These are phyloP conservation scores for Cyclotella kingstonii DNA, from an alignment of 108 stramenopile species.

Conservation along the genomic window DNA sequence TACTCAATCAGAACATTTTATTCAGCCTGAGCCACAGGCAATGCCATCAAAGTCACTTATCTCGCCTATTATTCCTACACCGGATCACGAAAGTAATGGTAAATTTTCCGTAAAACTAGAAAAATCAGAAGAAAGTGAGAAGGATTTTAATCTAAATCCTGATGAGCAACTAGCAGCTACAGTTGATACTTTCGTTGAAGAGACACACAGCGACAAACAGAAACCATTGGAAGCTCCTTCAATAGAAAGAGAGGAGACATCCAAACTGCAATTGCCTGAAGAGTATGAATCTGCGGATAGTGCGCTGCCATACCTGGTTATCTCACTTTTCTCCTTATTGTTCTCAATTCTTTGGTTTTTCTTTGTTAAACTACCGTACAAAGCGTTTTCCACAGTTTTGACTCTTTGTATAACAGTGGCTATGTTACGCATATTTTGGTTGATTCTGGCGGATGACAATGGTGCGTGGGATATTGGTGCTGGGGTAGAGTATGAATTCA, in stretches of 20 bases:
- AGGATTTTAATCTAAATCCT: no score
- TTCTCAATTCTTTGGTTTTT: conserved; percentile 52
- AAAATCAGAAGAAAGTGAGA: no score
- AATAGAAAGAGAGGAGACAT: conserved; percentile 9
- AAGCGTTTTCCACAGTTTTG: conserved; percentile 24
- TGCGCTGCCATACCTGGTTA: conserved; percentile 53
- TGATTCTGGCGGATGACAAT: conserved; percentile 51
- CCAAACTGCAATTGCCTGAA: conserved; percentile 22
- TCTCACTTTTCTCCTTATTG: conserved; percentile 47
- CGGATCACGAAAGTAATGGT: no score
- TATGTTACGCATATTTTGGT: conserved; percentile 38
- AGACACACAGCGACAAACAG: background rate
- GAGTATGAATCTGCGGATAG: conserved; percentile 44
- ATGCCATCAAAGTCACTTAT: background rate
- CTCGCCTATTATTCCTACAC: no score
- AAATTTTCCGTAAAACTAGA: no score
- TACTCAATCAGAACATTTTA: background rate
- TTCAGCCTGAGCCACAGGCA: no score
- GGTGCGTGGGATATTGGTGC: conserved; percentile 47
- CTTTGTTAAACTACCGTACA: conserved; percentile 45
- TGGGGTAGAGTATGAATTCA: conserved; percentile 30
- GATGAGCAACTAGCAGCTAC: no score
- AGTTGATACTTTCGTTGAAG: no score
- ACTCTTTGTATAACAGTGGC: conserved; percentile 8
- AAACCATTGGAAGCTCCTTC: background rate